Percentiles rank a stretch among this genome's conserved stretches.
Evolutionary conservation across 106 monocot genomes (phyloP).

Genomic region (Phalaenopsis equestris): DNA sequence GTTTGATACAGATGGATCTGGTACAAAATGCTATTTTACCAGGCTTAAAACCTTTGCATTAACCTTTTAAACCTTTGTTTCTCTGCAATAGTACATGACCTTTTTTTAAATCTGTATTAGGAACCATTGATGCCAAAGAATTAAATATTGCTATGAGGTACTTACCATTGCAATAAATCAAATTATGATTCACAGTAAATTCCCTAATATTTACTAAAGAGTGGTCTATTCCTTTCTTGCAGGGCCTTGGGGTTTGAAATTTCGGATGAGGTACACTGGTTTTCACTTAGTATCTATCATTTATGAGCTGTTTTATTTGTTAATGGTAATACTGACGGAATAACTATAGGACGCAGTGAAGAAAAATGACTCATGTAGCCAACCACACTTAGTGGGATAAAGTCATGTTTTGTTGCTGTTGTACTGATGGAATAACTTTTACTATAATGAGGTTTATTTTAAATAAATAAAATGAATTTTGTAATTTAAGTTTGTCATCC

Average conservation of each 20-base stretch:
- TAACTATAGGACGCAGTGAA: neutral
- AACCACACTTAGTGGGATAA: no score
- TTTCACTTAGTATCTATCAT: neutral
- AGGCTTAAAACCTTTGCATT: neutral
- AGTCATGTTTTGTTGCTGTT: no score
- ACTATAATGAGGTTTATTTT: neutral
- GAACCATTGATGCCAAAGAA: slow-evolving; percentile 87
- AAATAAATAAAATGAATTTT: neutral
- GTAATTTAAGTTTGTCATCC: neutral
- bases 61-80: slow-evolving; percentile 2
- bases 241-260: slow-evolving; percentile 98
- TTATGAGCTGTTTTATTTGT: neutral
- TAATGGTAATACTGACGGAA: neutral
- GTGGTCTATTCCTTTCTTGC: slow-evolving; percentile 16
- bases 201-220: neutral
- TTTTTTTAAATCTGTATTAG: slow-evolving; percentile 20
- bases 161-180: neutral
- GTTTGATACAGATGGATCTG: slow-evolving; percentile 92
- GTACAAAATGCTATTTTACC: slow-evolving; percentile 25
- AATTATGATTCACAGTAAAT: neutral
- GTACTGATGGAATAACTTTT: neutral
- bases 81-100: neutral
- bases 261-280: slow-evolving; percentile 53
- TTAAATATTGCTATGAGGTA: slow-evolving; percentile 95
- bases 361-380: no score